Conservation (phyloP, 805 yeast genomes). For the Trichomonascus vanleenenianus region DNA sequence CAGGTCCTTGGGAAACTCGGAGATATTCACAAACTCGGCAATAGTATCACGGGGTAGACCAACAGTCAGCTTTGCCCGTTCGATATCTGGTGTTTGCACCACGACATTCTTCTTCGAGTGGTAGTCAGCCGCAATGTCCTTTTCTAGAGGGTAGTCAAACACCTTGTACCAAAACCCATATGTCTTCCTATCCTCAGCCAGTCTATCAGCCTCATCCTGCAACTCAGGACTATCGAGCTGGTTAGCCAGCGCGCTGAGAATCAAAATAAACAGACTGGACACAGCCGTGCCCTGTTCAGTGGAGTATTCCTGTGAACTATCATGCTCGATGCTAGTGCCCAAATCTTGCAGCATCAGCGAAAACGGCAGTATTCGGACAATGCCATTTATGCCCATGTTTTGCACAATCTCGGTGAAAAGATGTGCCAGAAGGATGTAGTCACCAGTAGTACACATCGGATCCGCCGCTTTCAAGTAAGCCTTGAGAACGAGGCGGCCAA, state of each 20-base stretch:
- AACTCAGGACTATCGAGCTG: not conserved
- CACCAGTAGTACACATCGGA: conserved; percentile 1
- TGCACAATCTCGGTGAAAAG: conserved; percentile 6
- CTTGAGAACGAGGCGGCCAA: conserved; percentile 9
- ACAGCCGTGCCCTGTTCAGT: conserved; percentile 8
- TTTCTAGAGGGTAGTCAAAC: conserved; percentile 3
- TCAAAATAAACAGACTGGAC: conserved; percentile 4
- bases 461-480: conserved; percentile 5
- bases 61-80: not conserved
- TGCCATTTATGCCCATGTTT: conserved; percentile 9
- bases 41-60: conserved; percentile 3
- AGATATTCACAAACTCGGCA: conserved; percentile 1
- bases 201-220: not conserved
- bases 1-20: conserved; percentile 4
- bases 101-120: not conserved
- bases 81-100: not conserved
- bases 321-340: conserved; percentile 4
- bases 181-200: conserved; percentile 3
- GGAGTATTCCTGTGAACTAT: not conserved
- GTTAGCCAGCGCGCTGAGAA: conserved; percentile 3
- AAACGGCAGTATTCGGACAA: conserved; percentile 11
- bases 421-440: conserved; percentile 8
- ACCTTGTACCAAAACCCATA: conserved; percentile 9
- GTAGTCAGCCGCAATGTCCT: conserved; percentile 4
- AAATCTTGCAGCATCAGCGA: conserved; percentile 10